Conservation (phyloP, 495 filamentous ascomycete species). For the Venustampulla echinocandica region DNA sequence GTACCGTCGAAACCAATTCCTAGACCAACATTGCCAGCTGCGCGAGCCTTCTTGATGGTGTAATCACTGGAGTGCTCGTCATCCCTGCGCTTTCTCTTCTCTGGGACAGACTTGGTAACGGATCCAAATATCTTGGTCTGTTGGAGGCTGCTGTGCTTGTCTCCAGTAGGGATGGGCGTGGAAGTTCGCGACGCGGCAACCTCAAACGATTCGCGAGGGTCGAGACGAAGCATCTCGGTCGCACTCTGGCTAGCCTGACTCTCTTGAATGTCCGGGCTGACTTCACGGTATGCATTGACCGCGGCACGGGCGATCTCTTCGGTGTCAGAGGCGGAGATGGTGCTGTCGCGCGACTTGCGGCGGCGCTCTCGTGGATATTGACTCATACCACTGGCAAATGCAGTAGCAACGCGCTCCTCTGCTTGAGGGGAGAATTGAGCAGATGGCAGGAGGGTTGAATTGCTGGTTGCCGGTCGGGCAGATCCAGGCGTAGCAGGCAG, state of each 20-base stretch:
- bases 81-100: constrained; percentile 19
- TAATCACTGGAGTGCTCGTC: constrained; percentile 6
- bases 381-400: constrained; percentile 15
- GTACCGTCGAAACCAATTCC: too few relatives aligned
- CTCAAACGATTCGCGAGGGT: constrained; percentile 28
- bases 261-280: constrained; percentile 19
- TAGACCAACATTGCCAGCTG: constrained; percentile 14
- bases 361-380: constrained; percentile 23
- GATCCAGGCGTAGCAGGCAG: constrained; percentile 64
- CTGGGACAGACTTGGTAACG: constrained; percentile 14
- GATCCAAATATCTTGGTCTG: constrained; percentile 21
- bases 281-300: constrained; percentile 18
- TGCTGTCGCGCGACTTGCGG: constrained; percentile 72
- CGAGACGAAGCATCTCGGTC: constrained; percentile 45
- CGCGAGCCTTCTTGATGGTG: constrained; percentile 3
- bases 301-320: constrained; percentile 46
- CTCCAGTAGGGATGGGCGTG: constrained; percentile 8
- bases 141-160: constrained; percentile 5
- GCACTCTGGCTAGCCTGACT: constrained; percentile 35
- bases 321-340: constrained; percentile 74
- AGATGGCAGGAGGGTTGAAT: constrained; percentile 43
- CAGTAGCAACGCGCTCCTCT: constrained; percentile 19
- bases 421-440: constrained; percentile 31
- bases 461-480: constrained; percentile 21
- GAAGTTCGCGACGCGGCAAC: constrained; percentile 17